Conservation (phyloP, 768 basidiomycete species). For the Tricholoma sp. region DNA sequence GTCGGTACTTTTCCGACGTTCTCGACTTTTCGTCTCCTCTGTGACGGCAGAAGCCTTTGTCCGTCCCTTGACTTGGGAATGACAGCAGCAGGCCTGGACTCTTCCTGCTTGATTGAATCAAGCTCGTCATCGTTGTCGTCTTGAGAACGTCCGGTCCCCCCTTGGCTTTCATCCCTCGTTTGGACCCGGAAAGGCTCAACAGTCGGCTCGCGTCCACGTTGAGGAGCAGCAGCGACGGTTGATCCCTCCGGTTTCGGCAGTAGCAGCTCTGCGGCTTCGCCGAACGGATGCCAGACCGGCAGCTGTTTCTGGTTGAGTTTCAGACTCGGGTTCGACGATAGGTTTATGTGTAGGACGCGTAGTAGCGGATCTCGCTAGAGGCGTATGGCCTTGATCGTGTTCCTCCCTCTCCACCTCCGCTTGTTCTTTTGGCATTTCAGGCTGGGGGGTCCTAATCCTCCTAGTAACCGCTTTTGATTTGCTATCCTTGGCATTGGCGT, state of each 20-base stretch:
- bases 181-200: no score
- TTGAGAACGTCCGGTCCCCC: slow-evolving; percentile 9
- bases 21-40: slow-evolving; percentile 14
- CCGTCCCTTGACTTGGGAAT: slow-evolving; percentile 14
- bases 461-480: not conserved
- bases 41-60: slow-evolving; percentile 14
- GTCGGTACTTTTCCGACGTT: not conserved
- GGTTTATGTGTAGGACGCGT: slow-evolving; percentile 23
- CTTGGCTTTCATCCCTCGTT: slow-evolving; percentile 14
- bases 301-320: slow-evolving; percentile 1
- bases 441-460: not conserved
- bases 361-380: slow-evolving; percentile 9
- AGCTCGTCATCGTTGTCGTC: slow-evolving; percentile 9
- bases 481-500: not conserved
- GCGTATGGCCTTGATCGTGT: not conserved
- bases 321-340: slow-evolving; percentile 10
- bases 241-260: slow-evolving; percentile 20
- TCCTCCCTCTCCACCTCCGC: not conserved
- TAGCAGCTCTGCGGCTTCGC: slow-evolving; percentile 13
- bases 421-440: not conserved
- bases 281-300: slow-evolving; percentile 4
- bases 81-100: slow-evolving; percentile 10
- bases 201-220: slow-evolving; percentile 19
- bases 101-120: slow-evolving; percentile 16
- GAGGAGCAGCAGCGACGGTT: slow-evolving; percentile 2